These are phyloP conservation scores for Stagonosporopsis cucurbitacearum DNA, from an alignment of 2,329 filamentous ascomycete genomes.

Conservation along the genomic window DNA sequence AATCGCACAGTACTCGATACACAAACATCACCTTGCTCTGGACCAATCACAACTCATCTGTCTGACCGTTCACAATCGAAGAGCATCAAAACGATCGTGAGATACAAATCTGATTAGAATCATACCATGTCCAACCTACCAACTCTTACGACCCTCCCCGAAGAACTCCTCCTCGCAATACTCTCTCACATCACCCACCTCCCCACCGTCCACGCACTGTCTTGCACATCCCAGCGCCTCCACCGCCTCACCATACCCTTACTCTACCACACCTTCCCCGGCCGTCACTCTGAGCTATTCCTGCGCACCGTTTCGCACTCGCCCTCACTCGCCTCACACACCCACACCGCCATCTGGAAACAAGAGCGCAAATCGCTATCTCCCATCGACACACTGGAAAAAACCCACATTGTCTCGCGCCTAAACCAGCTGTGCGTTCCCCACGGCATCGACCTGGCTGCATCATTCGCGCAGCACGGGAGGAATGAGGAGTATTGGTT, in stretches of 20 bases:
- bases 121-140: neutral
- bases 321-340: neutral
- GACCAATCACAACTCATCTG: too few relatives aligned
- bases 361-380: conserved; percentile 1
- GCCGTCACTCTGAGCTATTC: conserved; percentile 6
- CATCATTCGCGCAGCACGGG: conserved; percentile 3
- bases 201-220: neutral
- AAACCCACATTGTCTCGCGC: neutral
- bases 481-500: conserved; percentile 6
- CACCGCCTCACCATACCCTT: conserved; percentile 5
- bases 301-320: conserved; percentile 10
- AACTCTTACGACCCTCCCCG: neutral
- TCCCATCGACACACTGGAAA: conserved; percentile 1
- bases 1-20: too few relatives aligned
- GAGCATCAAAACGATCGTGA: neutral
- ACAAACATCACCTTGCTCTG: neutral
- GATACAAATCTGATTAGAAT: neutral
- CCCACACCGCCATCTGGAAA: neutral
- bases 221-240: neutral
- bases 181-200: neutral
- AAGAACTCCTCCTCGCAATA: conserved; percentile 9
- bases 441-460: conserved; percentile 7
- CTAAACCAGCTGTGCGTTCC: conserved; percentile 5
- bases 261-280: conserved; percentile 12
- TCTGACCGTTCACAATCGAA: too few relatives aligned